Base-by-base conservation (phyloP, 768 basidiomycete genomes). In the Xerocomellus amylosporus region DNA sequence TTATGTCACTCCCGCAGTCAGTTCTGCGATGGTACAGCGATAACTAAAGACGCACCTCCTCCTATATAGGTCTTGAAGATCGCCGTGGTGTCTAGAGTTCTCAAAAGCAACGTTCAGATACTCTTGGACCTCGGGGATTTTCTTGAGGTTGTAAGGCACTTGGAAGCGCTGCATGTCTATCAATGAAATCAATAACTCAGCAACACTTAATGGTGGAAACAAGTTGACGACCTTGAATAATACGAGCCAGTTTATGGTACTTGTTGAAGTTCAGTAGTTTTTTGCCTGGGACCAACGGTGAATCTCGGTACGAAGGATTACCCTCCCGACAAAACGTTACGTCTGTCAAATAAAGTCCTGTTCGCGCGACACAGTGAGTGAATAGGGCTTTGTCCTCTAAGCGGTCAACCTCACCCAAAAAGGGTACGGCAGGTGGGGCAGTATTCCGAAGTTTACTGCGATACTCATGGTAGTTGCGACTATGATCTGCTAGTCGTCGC, bases 241-340 rank as follows among this genome's bases (percentile, higher is more conserved):
- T 93, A 64, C 86, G 79, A 33, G 88, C 88, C 54, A 95, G 79
- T 68, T 92, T 96, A 65, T 90, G 88, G 64, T 97, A 98, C 71
- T 97, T 96, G 72, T 95, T 96, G 66, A 97, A 94, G 72, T 99
- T 99, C 68, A 98, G 79, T 37, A 99, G 74, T 62, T 85, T 89
- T 72, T 90, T 86, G 54, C 80, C 80, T 1, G 87, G 77, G 50
- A 85, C 85, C 53, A 83, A 70, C 0, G 93, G 90, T 6, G 94
- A 90, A 15, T 85, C 81, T 59, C 96, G 82, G 62, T 87, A 78
- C 14, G 90, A 87, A 15, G 91, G 88, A 68, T 98, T 98, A 19
- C 96, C 96, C 65, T 98, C 96, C 38, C 90, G 84, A 67, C 93
- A 96, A 72, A 98, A 98, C 7, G 93, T 98, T 55, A 97, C 80